Conservation (phyloP, 225 moss, liverwort and hornwort species). For the Straminergon stramineum region DNA sequence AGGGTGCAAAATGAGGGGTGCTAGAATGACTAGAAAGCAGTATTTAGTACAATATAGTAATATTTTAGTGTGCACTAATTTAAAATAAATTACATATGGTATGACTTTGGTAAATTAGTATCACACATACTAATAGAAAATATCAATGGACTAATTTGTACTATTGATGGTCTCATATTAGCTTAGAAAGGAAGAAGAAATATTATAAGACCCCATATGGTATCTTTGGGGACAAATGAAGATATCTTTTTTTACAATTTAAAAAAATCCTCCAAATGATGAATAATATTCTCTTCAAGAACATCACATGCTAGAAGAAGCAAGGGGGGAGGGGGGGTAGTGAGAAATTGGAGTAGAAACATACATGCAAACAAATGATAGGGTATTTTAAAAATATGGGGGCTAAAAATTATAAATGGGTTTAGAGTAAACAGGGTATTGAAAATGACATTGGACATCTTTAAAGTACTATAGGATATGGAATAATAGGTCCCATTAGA, state of each 20-base stretch:
- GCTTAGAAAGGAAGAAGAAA: not conserved
- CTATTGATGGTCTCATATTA: not conserved
- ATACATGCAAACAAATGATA: no score
- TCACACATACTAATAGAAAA: not conserved
- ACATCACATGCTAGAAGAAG: not conserved
- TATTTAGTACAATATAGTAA: not conserved
- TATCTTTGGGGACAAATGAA: not conserved
- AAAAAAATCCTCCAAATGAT: not conserved
- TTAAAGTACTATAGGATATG: no score
- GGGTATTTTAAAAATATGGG: no score
- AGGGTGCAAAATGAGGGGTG: not conserved
- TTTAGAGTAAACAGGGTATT: no score
- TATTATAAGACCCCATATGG: not conserved
- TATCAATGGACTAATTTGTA: fast-evolving
- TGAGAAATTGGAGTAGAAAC: no score
- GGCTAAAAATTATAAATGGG: no score
- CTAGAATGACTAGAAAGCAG: fast-evolving
- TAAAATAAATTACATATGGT: not conserved
- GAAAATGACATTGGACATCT: no score
- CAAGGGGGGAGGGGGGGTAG: no score
- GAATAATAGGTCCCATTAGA: no score
- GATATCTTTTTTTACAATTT: not conserved
- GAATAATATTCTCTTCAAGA: not conserved
- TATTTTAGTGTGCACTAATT: no score
- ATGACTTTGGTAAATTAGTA: not conserved